Evolutionary conservation across 768 basidiomycete genomes (phyloP), one percentile per base, ranked within the genome.

Genomic region (Cyclocybe aegerita): DNA sequence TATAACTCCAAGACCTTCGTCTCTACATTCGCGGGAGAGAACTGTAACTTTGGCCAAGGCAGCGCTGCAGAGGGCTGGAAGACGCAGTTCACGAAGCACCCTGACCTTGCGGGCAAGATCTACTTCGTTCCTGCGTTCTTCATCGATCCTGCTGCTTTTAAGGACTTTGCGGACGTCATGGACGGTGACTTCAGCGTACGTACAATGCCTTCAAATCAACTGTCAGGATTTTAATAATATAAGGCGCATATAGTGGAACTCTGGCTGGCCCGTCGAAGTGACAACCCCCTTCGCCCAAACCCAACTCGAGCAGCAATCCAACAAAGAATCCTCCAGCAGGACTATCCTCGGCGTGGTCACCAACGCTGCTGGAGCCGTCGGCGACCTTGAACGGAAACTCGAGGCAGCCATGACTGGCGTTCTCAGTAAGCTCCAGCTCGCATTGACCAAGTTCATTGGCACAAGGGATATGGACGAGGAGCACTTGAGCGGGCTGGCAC

Each of bases 61-160:
- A 79, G 68, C 48, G 68, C 71, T 17, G 56, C 71, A 12, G 67
- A 77, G 4, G 88, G 81, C 23, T 88, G 88, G 88, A 68, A 62
- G 46, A 67, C 61, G 16, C 79, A 78, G 57, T 89, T 79, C 65
- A 65, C 74, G 30, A 69, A 71, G 47, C 71, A 76, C 48, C 71
- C 70, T 9, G 72, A 74, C 37, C 55, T 83, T 29, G 62, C 74
- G 14, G 79, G 76, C 8, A 64, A 72, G 45, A 73, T 86, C 16
- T 75, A 77, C 57, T 90, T 89, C 62, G 73, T 88, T 0, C 88
- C 88, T 6, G 73, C 83, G 3, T 89, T 89, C 67, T 89, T 89
- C 57, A 66, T 83, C 50, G 78, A 79, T 49, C 76, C 85, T 0
- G 65, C 70, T 1, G 66, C 63, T 14, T 80, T 81, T 44, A 67